Evolutionary conservation across 495 filamentous ascomycete species (phyloP).

Genomic region (Aspergillus affinis): DNA sequence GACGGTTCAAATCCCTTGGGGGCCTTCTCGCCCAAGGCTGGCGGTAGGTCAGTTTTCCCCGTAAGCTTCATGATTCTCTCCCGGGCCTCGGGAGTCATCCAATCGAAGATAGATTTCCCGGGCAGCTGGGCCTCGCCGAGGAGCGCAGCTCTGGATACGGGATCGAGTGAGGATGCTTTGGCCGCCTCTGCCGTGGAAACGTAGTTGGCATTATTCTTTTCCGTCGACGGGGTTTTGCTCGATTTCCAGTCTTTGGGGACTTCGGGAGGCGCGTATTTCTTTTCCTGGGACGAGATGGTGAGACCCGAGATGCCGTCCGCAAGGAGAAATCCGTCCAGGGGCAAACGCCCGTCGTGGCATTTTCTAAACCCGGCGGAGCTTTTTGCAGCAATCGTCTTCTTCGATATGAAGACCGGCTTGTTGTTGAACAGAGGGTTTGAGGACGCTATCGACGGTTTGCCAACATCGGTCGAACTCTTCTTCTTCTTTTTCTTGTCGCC

Average conservation of each 20-base stretch:
- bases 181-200: constrained; percentile 73
- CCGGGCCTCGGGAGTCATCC: constrained; percentile 77
- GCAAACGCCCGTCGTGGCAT: constrained; percentile 86
- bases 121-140: constrained; percentile 82
- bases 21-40: constrained; percentile 68
- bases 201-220: constrained; percentile 44
- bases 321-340: constrained; percentile 82
- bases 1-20: constrained; percentile 61
- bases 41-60: constrained; percentile 74
- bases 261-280: constrained; percentile 69
- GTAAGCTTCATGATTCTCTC: constrained; percentile 73
- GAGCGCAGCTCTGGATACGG: constrained; percentile 74
- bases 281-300: constrained; percentile 51
- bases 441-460: constrained; percentile 35
- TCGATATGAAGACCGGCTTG: constrained; percentile 78
- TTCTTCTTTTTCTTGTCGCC: constrained; percentile 85
- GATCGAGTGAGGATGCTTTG: constrained; percentile 72
- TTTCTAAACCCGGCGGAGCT: constrained; percentile 61
- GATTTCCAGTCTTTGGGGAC: constrained; percentile 80
- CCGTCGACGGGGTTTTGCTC: constrained; percentile 48
- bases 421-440: constrained; percentile 65
- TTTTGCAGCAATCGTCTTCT: constrained; percentile 61
- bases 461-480: constrained; percentile 42
- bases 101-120: constrained; percentile 95
- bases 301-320: constrained; percentile 57